Conservation (phyloP, 2,329 filamentous ascomycete species). For the Cladophialophora immunda region DNA sequence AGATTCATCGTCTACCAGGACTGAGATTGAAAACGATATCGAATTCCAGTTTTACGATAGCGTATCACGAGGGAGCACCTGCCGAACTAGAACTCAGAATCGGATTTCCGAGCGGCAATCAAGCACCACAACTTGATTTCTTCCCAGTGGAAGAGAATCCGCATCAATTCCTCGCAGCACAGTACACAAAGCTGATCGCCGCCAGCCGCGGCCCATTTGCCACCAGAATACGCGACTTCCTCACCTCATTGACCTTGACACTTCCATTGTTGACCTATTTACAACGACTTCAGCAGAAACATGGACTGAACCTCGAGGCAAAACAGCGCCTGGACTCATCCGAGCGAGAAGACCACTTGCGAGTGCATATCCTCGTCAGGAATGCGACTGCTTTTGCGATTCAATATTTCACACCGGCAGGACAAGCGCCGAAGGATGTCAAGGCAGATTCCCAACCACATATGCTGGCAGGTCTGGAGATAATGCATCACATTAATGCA, state of each 20-base stretch:
- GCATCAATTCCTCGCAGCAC: slow-evolving; percentile 28
- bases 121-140: slow-evolving; percentile 32
- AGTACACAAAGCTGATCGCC: slow-evolving; percentile 30
- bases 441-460: slow-evolving; percentile 27
- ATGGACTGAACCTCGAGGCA: slow-evolving; percentile 18
- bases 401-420: slow-evolving; percentile 36
- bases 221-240: slow-evolving; percentile 32
- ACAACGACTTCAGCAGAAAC: slow-evolving; percentile 32
- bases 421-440: slow-evolving; percentile 25
- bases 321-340: slow-evolving; percentile 1
- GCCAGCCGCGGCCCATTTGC: slow-evolving; percentile 27
- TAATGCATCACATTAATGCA: slow-evolving; percentile 31
- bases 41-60: slow-evolving; percentile 32
- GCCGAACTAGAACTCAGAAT: slow-evolving; percentile 29
- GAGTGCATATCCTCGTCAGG: slow-evolving; percentile 38
- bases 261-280: slow-evolving; percentile 55
- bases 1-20: slow-evolving; percentile 32
- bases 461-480: slow-evolving; percentile 39
- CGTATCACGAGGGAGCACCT: slow-evolving; percentile 29
- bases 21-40: slow-evolving; percentile 34
- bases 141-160: slow-evolving; percentile 35
- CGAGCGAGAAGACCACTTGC: slow-evolving; percentile 19
- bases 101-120: slow-evolving; percentile 16
- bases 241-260: slow-evolving; percentile 48
- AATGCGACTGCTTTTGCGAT: slow-evolving; percentile 33